Evolutionary conservation across 768 basidiomycete genomes (phyloP).

Genomic region (Russula lepida): DNA sequence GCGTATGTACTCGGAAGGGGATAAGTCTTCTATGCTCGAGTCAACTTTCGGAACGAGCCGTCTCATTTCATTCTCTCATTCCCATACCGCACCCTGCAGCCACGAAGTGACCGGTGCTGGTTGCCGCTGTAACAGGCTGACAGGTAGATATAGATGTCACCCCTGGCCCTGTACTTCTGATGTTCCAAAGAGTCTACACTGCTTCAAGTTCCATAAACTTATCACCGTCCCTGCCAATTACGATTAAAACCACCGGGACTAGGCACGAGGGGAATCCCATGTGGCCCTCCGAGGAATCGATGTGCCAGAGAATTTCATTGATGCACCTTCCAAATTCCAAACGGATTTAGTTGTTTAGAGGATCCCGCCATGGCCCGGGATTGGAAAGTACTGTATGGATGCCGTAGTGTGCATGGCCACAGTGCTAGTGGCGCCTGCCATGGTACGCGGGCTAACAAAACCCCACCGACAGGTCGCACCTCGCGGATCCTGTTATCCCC

Average conservation of each 20-base stretch:
- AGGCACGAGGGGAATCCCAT: not conserved
- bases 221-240: not conserved
- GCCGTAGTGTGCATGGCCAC: not conserved
- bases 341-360: not conserved
- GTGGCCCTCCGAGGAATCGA: not conserved
- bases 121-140: not conserved
- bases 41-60: not conserved
- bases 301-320: not conserved
- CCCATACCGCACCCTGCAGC: not conserved
- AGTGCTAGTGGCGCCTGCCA: not conserved
- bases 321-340: not conserved
- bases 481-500: not conserved
- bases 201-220: not conserved
- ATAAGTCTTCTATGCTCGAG: not conserved
- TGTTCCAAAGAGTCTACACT: too few relatives aligned
- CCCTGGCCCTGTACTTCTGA: not conserved
- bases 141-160: not conserved
- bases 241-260: not conserved
- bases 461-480: not conserved
- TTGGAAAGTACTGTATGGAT: not conserved
- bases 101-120: not conserved
- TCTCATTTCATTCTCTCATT: not conserved
- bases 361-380: not conserved
- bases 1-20: not conserved
- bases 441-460: not conserved